Conservation (phyloP, 306 rosid species). For the Rosa chinensis region DNA sequence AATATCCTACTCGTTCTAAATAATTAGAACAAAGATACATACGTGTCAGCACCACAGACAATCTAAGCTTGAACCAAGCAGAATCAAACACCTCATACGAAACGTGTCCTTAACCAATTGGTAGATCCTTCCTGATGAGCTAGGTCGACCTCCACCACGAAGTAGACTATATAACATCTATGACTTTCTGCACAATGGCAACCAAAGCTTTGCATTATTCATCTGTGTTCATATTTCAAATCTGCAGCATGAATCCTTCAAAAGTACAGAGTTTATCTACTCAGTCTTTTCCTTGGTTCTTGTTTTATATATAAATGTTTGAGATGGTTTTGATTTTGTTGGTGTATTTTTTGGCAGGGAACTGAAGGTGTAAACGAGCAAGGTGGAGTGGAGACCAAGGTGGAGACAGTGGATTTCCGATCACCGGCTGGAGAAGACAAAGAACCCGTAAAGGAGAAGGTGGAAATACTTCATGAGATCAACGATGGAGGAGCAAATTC, state of each 20-base stretch:
- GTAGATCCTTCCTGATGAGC: background rate
- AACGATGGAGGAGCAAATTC: background rate
- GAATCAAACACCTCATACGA: conserved; percentile 15
- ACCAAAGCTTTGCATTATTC: background rate
- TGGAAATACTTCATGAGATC: conserved; percentile 33
- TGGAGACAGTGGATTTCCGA: conserved; percentile 30
- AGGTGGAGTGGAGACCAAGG: conserved; percentile 28
- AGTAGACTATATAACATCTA: background rate
- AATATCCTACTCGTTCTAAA: background rate
- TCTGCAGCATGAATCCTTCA: background rate
- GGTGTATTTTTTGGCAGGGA: conserved; percentile 17
- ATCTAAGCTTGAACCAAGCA: background rate
- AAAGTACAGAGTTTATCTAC: background rate
- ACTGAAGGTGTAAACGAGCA: conserved; percentile 27
- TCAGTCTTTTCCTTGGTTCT: background rate
- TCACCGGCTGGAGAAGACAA: conserved; percentile 26
- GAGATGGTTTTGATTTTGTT: background rate
- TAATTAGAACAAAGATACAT: background rate
- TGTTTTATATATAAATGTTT: background rate
- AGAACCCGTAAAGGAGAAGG: conserved; percentile 20
- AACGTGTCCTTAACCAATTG: background rate
- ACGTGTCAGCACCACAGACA: conserved; percentile 12
- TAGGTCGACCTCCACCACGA: background rate
- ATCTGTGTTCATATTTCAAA: background rate
- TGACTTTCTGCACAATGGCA: background rate